Base-by-base conservation (phyloP, 805 yeast genomes). In the Yarrowia yakushimensis region DNA sequence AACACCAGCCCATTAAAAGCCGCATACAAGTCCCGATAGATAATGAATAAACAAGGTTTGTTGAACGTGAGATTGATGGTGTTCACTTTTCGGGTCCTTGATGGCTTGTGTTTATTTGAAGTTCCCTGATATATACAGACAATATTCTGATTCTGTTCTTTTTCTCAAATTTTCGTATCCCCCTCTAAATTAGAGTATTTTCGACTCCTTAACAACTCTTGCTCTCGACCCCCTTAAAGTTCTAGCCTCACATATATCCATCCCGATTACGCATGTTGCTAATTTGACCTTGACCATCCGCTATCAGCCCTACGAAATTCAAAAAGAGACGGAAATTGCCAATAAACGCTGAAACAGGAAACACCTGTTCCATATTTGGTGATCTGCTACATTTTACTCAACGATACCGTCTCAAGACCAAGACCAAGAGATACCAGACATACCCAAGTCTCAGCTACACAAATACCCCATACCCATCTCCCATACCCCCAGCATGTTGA, bases 341-440 rank as follows among this genome's bases (percentile, higher is more conserved):
- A 45, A 45, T 30, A 30, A 18, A 30, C 36, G 52, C 52, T 45
- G 52, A 45, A 45, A 45, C 52, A 28, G 52, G 52, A 45, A 45
- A 20, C 52, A 12, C 18, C 52, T 36, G 36, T 30, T 36, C 52
- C 52, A 10, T 17, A 45, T 45, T 45, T 45, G 36, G 52, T 30
- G 52, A 45, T 45, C 52, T 45, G 52, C 52, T 45, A 30, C 52
- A 45, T 45, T 45, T n/a, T 45, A 36, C 52, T 45, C 36, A 27
- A 45, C 52, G 52, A 45, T 45, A 45, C 52, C 52, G 36, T 45
- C 52, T 45, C 52, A 45, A 36, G 12, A 12, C 8, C 27, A 36
- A 45, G 25, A 9, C 11, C 36, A 8, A 45, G 36, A 45, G 52
- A 45, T 45, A 45, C 52, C 36, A 28, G 36, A 45, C 36, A 45